phyloP scores from a whole-genome alignment of 805 yeast genomes.

The Saccharomycopsis vini region DNA sequence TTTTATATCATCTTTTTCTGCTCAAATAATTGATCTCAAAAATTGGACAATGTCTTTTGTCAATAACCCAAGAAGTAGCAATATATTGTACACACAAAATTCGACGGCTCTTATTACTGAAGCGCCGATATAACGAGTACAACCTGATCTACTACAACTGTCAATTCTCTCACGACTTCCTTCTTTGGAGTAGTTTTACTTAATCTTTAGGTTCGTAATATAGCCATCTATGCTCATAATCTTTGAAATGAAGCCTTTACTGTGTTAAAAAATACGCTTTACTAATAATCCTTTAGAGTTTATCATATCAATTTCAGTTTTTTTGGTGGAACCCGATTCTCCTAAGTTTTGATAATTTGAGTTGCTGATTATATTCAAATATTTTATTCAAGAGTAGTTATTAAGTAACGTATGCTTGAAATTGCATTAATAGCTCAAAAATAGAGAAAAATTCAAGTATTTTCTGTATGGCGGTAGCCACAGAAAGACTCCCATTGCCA shows the following conservation, averaged over 20 bases:
- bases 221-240: constrained; percentile 44
- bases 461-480: no score
- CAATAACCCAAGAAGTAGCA: no score
- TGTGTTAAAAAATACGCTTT: constrained; percentile 40
- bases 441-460: no score
- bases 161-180: constrained; percentile 49
- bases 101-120: constrained; percentile 50
- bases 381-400: no score
- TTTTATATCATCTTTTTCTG: no score
- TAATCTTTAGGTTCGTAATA: constrained; percentile 49
- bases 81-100: constrained; percentile 45
- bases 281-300: constrained; percentile 34
- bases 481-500: no score
- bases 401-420: no score
- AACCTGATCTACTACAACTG: constrained; percentile 41
- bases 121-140: constrained; percentile 51
- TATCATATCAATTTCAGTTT: not conserved
- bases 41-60: no score
- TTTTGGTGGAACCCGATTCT: constrained; percentile 6
- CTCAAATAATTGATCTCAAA: no score
- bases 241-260: constrained; percentile 34
- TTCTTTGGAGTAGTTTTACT: constrained; percentile 40
- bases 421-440: no score
- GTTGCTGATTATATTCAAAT: not conserved
- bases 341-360: constrained; percentile 20